phyloP scores from a whole-genome alignment of 2,329 filamentous ascomycete genomes.

The Pestalotiopsis sp. region DNA sequence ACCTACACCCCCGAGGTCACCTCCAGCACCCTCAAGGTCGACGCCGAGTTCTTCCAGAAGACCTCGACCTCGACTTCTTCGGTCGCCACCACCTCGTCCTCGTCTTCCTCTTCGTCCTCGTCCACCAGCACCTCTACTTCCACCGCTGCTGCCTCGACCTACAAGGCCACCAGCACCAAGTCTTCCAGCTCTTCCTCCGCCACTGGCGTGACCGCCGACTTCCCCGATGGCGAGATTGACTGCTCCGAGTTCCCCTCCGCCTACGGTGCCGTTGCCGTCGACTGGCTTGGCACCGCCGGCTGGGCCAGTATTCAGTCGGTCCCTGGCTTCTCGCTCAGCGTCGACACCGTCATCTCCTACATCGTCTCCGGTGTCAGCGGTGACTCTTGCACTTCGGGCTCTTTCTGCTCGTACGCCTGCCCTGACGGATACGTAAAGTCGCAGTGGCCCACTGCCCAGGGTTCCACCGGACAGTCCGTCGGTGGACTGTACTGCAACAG shows the following conservation, averaged over 20 bases:
- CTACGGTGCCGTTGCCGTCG: slow-evolving; percentile 76
- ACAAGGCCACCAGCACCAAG: slow-evolving; percentile 31
- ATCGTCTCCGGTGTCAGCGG: slow-evolving; percentile 68
- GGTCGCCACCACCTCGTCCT: slow-evolving; percentile 35
- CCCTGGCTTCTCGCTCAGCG: slow-evolving; percentile 51
- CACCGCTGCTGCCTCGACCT: slow-evolving; percentile 20
- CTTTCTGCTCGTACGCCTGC: slow-evolving; percentile 92
- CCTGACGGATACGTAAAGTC: slow-evolving; percentile 89
- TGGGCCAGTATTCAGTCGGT: slow-evolving; percentile 79
- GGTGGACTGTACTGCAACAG: slow-evolving; percentile 83
- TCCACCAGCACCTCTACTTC: slow-evolving; percentile 25
- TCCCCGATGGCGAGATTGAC: slow-evolving; percentile 73
- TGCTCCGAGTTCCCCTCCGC: slow-evolving; percentile 77
- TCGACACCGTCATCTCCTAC: slow-evolving; percentile 57
- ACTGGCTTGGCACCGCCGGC: slow-evolving; percentile 71
- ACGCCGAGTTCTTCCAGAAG: slow-evolving; percentile 35
- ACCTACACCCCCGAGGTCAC: slow-evolving; percentile 50
- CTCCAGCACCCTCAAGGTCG: slow-evolving; percentile 32
- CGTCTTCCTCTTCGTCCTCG: slow-evolving; percentile 28
- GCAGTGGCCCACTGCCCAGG: slow-evolving; percentile 84
- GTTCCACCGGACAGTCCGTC: slow-evolving; percentile 78
- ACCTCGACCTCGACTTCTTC: slow-evolving; percentile 20
- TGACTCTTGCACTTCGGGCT: slow-evolving; percentile 60
- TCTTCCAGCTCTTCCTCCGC: slow-evolving; percentile 30
- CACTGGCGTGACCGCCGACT: slow-evolving; percentile 65